A percentile compares a stretch with the other conserved stretches of the same genome.
phyloP scores from a whole-genome alignment of 345 rosid genomes.

The Viola odorata region DNA sequence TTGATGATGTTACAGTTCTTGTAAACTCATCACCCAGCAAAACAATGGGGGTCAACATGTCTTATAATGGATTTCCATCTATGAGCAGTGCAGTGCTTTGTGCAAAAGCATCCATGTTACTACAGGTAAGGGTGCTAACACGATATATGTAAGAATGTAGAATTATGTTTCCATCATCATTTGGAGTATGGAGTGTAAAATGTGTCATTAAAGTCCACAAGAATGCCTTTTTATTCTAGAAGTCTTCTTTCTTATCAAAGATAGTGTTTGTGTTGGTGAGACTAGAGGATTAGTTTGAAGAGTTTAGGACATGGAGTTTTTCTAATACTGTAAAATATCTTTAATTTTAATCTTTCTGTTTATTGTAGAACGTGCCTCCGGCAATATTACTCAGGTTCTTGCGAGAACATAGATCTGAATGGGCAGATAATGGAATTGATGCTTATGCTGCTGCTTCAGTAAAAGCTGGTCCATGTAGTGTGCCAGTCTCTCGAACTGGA shows the following conservation, averaged over 20 bases:
- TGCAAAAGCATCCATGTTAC: slow-evolving; percentile 97
- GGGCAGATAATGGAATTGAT: slow-evolving; percentile 97
- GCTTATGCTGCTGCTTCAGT: slow-evolving; percentile 92
- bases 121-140: slow-evolving; percentile 49
- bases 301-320: too few relatives aligned
- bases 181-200: not conserved
- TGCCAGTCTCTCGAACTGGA: slow-evolving; percentile 79
- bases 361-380: slow-evolving; percentile 84
- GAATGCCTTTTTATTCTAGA: not conserved
- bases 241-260: not conserved
- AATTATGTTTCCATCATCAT: not conserved
- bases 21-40: slow-evolving; percentile 91
- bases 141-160: not conserved
- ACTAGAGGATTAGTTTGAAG: too few relatives aligned
- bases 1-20: slow-evolving; percentile 93
- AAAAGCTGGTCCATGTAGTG: slow-evolving; percentile 83
- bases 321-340: too few relatives aligned
- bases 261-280: too few relatives aligned
- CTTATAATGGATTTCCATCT: slow-evolving; percentile 81
- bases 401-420: slow-evolving; percentile 97
- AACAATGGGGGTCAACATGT: slow-evolving; percentile 78
- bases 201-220: not conserved
- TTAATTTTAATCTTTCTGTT: not conserved
- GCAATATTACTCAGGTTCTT: slow-evolving; percentile 84
- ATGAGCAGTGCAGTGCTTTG: slow-evolving; percentile 81